These are phyloP conservation scores for Stevia rebaudiana DNA, from an alignment of 140 eudicot species.

Conservation along the genomic window DNA sequence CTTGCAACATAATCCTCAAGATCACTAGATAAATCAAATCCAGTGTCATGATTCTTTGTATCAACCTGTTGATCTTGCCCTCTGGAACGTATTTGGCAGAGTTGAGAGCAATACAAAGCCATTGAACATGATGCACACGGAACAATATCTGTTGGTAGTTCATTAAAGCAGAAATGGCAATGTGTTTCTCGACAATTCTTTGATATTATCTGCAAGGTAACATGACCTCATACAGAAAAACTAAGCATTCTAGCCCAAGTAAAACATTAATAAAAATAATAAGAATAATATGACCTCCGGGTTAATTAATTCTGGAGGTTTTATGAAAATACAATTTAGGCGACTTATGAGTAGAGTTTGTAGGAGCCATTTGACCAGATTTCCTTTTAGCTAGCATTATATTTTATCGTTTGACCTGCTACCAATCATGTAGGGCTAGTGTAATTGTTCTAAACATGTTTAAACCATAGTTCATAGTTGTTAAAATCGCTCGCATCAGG, in stretches of 20 bases:
- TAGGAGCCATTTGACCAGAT: not conserved
- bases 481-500: too few species aligned
- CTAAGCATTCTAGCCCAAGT: too few species aligned
- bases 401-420: not conserved
- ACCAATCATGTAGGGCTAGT: not conserved
- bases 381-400: not conserved
- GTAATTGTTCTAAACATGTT: too few species aligned
- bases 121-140: slow-evolving; percentile 78
- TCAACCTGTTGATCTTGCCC: slow-evolving; percentile 26
- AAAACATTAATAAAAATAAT: not conserved
- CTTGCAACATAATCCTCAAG: slow-evolving; percentile 46
- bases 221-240: too few species aligned
- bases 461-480: too few species aligned
- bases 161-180: slow-evolving; percentile 80
- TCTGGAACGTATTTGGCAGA: slow-evolving; percentile 66
- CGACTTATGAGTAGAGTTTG: not conserved
- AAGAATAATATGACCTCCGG: not conserved
- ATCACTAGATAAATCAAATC: slow-evolving; percentile 45
- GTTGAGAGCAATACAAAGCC: slow-evolving; percentile 67
- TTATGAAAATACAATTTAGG: not conserved
- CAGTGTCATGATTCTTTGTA: slow-evolving; percentile 23
- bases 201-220: slow-evolving; percentile 59
- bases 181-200: slow-evolving; percentile 77
- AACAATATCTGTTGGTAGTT: slow-evolving; percentile 66
- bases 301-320: not conserved